Base-by-base conservation (phyloP, 805 yeast genomes). In the Millerozyma acaciae region DNA sequence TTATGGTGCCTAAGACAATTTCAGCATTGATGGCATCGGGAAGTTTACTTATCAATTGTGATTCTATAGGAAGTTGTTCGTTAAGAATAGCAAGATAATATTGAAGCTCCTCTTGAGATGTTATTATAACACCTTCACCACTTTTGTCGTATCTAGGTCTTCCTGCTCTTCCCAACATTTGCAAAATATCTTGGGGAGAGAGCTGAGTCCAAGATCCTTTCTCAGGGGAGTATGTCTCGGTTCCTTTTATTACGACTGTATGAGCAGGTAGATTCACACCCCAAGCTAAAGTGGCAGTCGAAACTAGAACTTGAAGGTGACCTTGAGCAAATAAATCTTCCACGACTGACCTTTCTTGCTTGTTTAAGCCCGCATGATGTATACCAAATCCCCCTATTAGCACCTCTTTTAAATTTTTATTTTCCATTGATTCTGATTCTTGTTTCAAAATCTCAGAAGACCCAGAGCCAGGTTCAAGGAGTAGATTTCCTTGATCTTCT, bases 111-210 rank as follows among this genome's bases (percentile, higher is more conserved):
- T 80, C 78, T 38, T 85, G 93, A 0, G 89, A 73, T 0, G 97
- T 93, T 30, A 90, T 86, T 20, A 90, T 85, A 3, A 90, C 78
- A 63, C 97, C 98, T 47, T 86, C 95, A 48, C 98, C 98, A 48
- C 78, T 76, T 12, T 78, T 78, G 56, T 90, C 98, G 59, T 83
- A 93, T 33, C 96, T 70, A 0, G 98, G 98, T 58, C 98, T 74
- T 46, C 97, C 97, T 13, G 97, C 97, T 65, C 97, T 77, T 22
- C 97, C 97, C n/a, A 90, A 68, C 97, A 90, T 90, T 60, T 90
- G 98, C 7, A 90, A 57, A 23, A 90, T 82, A 60, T 93, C 97
- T 49, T 90, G 98, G 0, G 97, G 94, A 0, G 95, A 81, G n/a
- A 90, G 62, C 50, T 85, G 93, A 2, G 78, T 78, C 97, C 97